phyloP scores from a whole-genome alignment of 2,329 filamentous ascomycete species.

The Paracamarosporium sp. region DNA sequence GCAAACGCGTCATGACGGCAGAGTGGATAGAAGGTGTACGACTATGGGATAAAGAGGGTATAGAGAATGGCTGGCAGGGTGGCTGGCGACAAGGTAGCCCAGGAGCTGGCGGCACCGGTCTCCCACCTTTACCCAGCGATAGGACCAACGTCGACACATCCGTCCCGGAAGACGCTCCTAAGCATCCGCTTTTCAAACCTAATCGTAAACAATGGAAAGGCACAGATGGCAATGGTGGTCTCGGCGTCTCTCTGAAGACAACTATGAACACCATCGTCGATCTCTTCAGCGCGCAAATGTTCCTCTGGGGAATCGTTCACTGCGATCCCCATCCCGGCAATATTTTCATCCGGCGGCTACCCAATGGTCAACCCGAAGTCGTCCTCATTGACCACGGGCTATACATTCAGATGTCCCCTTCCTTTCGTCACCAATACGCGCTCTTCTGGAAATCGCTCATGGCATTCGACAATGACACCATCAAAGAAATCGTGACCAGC shows the following conservation, averaged over 20 bases:
- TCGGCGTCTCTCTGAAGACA: constrained; percentile 81
- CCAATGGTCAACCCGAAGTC: constrained; percentile 82
- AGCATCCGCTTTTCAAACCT: constrained; percentile 74
- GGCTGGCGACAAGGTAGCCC: constrained; percentile 78
- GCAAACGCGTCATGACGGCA: constrained; percentile 84
- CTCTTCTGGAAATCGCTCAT: constrained; percentile 93
- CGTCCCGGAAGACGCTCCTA: constrained; percentile 39
- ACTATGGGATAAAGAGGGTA: constrained; percentile 87
- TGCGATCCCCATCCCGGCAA: constrained; percentile 98
- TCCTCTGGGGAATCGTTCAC: constrained; percentile 93
- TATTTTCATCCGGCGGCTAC: constrained; percentile 89
- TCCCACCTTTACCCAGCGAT: constrained; percentile 54
- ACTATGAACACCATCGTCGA: constrained; percentile 98
- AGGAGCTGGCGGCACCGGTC: constrained; percentile 72
- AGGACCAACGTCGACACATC: constrained; percentile 42
- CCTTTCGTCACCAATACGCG: constrained; percentile 85
- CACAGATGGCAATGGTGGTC: constrained; percentile 73
- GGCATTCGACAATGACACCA: constrained; percentile 87
- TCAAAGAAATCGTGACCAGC: constrained; percentile 71
- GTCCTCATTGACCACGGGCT: constrained; percentile 97
- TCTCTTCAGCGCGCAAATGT: constrained; percentile 97
- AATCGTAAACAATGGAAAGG: constrained; percentile 82
- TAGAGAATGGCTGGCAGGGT: constrained; percentile 79
- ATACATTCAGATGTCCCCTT: constrained; percentile 87
- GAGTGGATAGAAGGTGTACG: constrained; percentile 98